phyloP scores from a whole-genome alignment of 805 yeast genomes.

The Candida schatavii region DNA sequence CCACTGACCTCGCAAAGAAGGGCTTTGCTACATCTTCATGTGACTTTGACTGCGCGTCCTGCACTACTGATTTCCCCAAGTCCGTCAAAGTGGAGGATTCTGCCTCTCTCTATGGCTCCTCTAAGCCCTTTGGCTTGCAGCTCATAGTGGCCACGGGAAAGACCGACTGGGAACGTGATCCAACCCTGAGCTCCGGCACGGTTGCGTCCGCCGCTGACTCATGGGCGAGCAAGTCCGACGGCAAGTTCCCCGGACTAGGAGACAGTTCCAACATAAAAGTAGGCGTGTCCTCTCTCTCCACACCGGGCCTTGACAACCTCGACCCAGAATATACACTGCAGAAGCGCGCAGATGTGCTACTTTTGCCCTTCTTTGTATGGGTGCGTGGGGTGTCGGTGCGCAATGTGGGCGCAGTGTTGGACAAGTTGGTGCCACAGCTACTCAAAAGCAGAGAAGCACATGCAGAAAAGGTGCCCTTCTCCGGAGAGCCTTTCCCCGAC shows the following conservation, averaged over 20 bases:
- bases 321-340: slow-evolving; percentile 40
- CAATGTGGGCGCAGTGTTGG: slow-evolving; percentile 44
- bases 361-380: slow-evolving; percentile 77
- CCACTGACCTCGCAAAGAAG: slow-evolving; percentile 6
- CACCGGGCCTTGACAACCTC: slow-evolving; percentile 38
- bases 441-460: slow-evolving; percentile 15
- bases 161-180: slow-evolving; percentile 80
- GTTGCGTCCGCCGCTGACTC: slow-evolving; percentile 43
- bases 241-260: slow-evolving; percentile 18
- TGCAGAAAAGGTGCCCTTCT: neutral
- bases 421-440: slow-evolving; percentile 42
- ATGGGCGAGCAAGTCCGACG: slow-evolving; percentile 28
- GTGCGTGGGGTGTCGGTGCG: slow-evolving; percentile 46
- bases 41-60: slow-evolving; percentile 51
- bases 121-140: slow-evolving; percentile 68
- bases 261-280: slow-evolving; percentile 39
- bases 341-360: slow-evolving; percentile 53
- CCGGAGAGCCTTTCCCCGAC: slow-evolving; percentile 12
- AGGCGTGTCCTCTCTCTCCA: slow-evolving; percentile 53
- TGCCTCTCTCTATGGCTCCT: slow-evolving; percentile 60
- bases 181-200: slow-evolving; percentile 45
- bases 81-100: slow-evolving; percentile 43
- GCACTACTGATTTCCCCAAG: slow-evolving; percentile 52
- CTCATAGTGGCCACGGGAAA: slow-evolving; percentile 81
- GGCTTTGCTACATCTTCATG: slow-evolving; percentile 44